phyloP scores from a whole-genome alignment of 768 basidiomycete species.

The Polyporus arcularius region DNA sequence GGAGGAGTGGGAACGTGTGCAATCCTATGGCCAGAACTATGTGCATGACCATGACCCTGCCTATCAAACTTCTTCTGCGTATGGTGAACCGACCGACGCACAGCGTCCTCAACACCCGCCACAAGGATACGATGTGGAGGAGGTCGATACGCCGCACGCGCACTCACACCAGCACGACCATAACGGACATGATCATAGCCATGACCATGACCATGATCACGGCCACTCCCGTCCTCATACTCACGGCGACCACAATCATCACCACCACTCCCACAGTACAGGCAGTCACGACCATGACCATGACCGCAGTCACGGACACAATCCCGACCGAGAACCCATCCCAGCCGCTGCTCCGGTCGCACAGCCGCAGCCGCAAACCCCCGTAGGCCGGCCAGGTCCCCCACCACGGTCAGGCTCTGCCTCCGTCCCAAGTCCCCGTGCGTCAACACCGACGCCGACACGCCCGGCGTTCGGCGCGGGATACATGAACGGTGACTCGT shows the following conservation, averaged over 20 bases:
- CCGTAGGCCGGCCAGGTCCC: conserved; percentile 24
- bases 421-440: conserved; percentile 20
- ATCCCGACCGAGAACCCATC: conserved; percentile 6
- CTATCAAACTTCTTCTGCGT: conserved; percentile 29
- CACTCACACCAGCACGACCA: conserved; percentile 16
- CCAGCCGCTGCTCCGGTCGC: not conserved
- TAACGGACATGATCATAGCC: conserved; percentile 15
- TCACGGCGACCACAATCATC: not conserved
- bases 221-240: not conserved
- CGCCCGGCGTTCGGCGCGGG: conserved; percentile 35
- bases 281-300: not conserved
- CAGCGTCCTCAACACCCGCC: not conserved
- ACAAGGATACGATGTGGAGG: conserved; percentile 5
- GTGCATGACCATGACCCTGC: conserved; percentile 21
- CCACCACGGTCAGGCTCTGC: conserved; percentile 18
- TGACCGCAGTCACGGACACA: not conserved
- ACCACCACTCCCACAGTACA: not conserved
- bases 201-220: conserved; percentile 11
- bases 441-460: conserved; percentile 35
- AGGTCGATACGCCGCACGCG: conserved; percentile 8
- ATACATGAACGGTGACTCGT: conserved; percentile 51
- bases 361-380: conserved; percentile 10
- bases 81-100: conserved; percentile 6
- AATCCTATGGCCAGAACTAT: conserved; percentile 28
- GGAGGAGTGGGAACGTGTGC: conserved; percentile 31